These are phyloP conservation scores for Jimgerdemannia lactiflua DNA, from an alignment of 192 early-diverging fungal species.

Conservation along the genomic window DNA sequence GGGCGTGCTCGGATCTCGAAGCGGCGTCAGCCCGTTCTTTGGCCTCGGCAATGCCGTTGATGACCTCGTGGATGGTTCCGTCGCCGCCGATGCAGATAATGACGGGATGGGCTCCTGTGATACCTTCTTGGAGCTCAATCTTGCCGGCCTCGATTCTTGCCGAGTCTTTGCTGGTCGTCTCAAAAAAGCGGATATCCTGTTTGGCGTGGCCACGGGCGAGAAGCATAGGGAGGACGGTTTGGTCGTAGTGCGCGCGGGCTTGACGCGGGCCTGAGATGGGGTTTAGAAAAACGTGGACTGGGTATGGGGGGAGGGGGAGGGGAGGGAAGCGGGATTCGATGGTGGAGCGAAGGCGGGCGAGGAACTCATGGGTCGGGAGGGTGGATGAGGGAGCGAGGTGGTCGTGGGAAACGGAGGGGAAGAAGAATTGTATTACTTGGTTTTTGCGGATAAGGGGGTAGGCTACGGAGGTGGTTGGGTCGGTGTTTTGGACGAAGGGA, in stretches of 20 bases:
- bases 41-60: constrained; percentile 42
- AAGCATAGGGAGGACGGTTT: constrained; percentile 37
- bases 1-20: too few relatives aligned
- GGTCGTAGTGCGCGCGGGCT: constrained; percentile 19
- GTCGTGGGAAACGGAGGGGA: too few relatives aligned
- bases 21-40: constrained; percentile 4
- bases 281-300: constrained; percentile 35
- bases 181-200: constrained; percentile 11
- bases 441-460: too few relatives aligned
- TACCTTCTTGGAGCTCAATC: constrained; percentile 17
- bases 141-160: constrained; percentile 26
- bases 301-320: constrained; percentile 8
- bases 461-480: too few relatives aligned
- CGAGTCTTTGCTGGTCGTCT: constrained; percentile 14
- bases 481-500: too few relatives aligned
- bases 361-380: too few relatives aligned
- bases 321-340: constrained; percentile 19
- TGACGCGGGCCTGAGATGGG: constrained; percentile 31
- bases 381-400: too few relatives aligned
- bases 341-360: too few relatives aligned
- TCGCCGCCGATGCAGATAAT: constrained; percentile 48
- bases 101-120: constrained; percentile 5
- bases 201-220: constrained; percentile 13
- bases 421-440: too few relatives aligned
- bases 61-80: constrained; percentile 45